These are phyloP conservation scores for Limnanthes douglasii DNA, from an alignment of 345 rosid species.

Conservation along the genomic window DNA sequence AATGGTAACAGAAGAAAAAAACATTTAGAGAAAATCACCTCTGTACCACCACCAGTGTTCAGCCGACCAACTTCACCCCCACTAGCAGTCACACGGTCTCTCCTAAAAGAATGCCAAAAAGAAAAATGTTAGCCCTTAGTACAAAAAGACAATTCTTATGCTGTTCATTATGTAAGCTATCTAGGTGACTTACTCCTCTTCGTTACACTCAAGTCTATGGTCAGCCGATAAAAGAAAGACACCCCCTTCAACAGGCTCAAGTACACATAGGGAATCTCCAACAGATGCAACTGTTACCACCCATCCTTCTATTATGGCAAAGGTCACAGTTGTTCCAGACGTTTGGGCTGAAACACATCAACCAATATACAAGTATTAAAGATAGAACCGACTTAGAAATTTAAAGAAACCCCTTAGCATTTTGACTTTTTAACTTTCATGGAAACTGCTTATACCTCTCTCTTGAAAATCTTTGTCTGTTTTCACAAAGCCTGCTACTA, in stretches of 20 bases:
- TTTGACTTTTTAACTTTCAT: too few species aligned
- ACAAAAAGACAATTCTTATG: slow-evolving; percentile 3
- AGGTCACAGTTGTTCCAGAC: slow-evolving; percentile 93
- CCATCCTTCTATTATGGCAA: slow-evolving; percentile 89
- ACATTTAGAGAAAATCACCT: slow-evolving; percentile 35
- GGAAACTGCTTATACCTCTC: slow-evolving; percentile 30
- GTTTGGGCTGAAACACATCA: slow-evolving; percentile 47
- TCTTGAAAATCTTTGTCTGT: slow-evolving; percentile 94
- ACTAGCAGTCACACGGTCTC: slow-evolving; percentile 82
- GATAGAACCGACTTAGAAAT: neutral
- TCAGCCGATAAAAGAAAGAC: slow-evolving; percentile 86
- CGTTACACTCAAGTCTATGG: slow-evolving; percentile 91
- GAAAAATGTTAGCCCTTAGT: slow-evolving; percentile 4
- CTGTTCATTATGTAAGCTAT: neutral
- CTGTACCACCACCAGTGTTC: slow-evolving; percentile 95
- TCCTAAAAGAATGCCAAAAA: slow-evolving; percentile 29
- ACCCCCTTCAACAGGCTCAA: slow-evolving; percentile 92
- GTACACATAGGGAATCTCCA: slow-evolving; percentile 95
- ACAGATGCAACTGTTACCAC: slow-evolving; percentile 92
- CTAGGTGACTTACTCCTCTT: slow-evolving; percentile 62
- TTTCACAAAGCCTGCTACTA: slow-evolving; percentile 98
- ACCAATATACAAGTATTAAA: slow-evolving; percentile 5
- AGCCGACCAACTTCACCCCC: slow-evolving; percentile 99
- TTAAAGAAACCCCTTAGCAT: neutral
- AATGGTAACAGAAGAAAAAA: slow-evolving; percentile 1